Evolutionary conservation across 257 asterid genomes (phyloP).

Genomic region (Handroanthus guayacan): DNA sequence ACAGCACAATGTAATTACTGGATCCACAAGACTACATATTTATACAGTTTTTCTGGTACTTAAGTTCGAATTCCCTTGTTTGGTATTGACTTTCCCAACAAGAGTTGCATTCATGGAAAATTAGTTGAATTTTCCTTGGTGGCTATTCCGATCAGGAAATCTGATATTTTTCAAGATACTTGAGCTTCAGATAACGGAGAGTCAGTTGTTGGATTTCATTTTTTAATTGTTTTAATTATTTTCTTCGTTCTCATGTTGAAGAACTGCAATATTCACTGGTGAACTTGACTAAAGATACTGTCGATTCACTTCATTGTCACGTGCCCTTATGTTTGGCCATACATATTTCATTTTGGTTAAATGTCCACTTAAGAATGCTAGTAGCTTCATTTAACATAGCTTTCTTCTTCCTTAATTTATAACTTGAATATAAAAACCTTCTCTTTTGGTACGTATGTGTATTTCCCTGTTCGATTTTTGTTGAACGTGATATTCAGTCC

Average conservation of each 20-base stretch:
- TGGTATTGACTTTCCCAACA: not conserved
- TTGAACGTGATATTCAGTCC: constrained; percentile 10
- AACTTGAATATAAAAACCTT: not conserved
- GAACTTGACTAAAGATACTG: not conserved
- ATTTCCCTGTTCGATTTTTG: not conserved
- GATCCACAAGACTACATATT: not conserved
- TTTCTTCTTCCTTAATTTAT: constrained; percentile 2
- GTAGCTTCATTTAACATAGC: not conserved
- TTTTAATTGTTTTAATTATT: not conserved
- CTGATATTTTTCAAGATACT: constrained; percentile 10
- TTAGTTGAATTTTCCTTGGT: not conserved
- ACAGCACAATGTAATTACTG: not conserved
- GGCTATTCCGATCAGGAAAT: not conserved
- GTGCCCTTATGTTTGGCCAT: constrained; percentile 1
- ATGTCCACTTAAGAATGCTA: not conserved
- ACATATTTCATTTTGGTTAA: constrained; percentile 15
- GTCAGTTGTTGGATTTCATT: not conserved
- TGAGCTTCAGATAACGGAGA: not conserved
- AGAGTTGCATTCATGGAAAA: constrained; percentile 18
- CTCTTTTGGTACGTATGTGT: not conserved
- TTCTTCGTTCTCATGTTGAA: constrained; percentile 1
- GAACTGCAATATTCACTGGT: not conserved
- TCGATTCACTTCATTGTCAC: not conserved
- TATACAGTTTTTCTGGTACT: constrained; percentile 6
- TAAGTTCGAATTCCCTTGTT: constrained; percentile 5